Conservation (phyloP, 257 asterid species). For the Forsythia viridissima region DNA sequence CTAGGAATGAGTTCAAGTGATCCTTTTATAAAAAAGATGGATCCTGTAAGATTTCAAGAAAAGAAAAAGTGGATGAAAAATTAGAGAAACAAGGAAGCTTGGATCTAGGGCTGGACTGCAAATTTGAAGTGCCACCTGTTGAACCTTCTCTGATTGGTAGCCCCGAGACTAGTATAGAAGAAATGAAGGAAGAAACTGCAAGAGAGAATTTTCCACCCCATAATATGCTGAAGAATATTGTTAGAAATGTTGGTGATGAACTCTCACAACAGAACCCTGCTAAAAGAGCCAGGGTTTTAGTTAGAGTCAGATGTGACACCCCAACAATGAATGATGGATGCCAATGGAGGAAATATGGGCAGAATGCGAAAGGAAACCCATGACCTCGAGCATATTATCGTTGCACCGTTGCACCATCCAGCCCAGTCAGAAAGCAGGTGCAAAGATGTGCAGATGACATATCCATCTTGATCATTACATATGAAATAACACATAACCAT, state of each 20-base stretch:
- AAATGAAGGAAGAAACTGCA: constrained; percentile 44
- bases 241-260: constrained; percentile 62
- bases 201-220: constrained; percentile 50
- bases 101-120: constrained; percentile 67
- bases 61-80: constrained; percentile 15
- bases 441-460: constrained; percentile 88
- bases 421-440: constrained; percentile 94
- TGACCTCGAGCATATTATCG: constrained; percentile 88
- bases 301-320: constrained; percentile 84
- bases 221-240: constrained; percentile 34
- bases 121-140: constrained; percentile 31
- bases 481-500: constrained; percentile 92
- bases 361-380: too few species aligned
- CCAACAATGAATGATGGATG: constrained; percentile 98
- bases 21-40: constrained; percentile 31
- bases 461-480: constrained; percentile 79
- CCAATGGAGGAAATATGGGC: constrained; percentile 99
- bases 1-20: constrained; percentile 63
- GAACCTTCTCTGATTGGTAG: constrained; percentile 46
- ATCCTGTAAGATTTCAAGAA: constrained; percentile 16
- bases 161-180: constrained; percentile 56
- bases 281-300: constrained; percentile 97
- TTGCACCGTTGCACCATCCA: constrained; percentile 93
- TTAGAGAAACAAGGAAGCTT: constrained; percentile 38
- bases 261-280: constrained; percentile 62